phyloP scores from a whole-genome alignment of 202 grass and related monocot genomes.

The Panicum virgatum region DNA sequence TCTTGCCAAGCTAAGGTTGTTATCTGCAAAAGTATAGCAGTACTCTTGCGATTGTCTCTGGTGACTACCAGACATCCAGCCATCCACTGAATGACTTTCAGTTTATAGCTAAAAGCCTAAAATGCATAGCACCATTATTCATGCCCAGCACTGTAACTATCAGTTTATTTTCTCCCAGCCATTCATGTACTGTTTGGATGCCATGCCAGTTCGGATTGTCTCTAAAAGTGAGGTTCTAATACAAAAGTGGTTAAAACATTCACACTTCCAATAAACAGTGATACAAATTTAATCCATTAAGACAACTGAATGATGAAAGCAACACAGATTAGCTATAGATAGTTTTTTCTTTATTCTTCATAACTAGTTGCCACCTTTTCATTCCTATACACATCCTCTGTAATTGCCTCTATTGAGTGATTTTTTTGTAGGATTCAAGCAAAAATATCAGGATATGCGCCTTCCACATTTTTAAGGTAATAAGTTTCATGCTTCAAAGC shows the following conservation, averaged over 20 bases:
- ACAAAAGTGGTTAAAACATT: neutral
- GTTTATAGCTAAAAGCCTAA: conserved; percentile 1
- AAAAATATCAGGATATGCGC: conserved; percentile 99
- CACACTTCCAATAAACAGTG: conserved; percentile 4
- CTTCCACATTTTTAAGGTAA: conserved; percentile 98
- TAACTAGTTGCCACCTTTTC: conserved; percentile 14
- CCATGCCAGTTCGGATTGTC: neutral
- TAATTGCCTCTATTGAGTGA: conserved; percentile 20
- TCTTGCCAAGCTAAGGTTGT: conserved; percentile 6
- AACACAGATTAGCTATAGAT: conserved; percentile 1
- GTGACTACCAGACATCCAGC: conserved; percentile 7
- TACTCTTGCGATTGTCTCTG: neutral
- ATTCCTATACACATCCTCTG: conserved; percentile 18
- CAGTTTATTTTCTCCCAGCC: neutral
- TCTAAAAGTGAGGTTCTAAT: conserved; percentile 4
- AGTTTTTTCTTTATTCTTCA: neutral
- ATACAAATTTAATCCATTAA: neutral
- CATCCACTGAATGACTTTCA: conserved; percentile 11
- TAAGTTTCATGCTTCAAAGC: neutral
- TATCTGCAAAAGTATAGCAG: neutral
- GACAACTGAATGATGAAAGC: neutral
- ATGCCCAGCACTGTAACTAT: neutral
- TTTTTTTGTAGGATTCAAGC: conserved; percentile 84
- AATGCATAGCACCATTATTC: conserved; percentile 12
- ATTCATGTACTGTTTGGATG: neutral